Evolutionary conservation across 306 rosid genomes (phyloP).

Genomic region (Begonia loranthoides): DNA sequence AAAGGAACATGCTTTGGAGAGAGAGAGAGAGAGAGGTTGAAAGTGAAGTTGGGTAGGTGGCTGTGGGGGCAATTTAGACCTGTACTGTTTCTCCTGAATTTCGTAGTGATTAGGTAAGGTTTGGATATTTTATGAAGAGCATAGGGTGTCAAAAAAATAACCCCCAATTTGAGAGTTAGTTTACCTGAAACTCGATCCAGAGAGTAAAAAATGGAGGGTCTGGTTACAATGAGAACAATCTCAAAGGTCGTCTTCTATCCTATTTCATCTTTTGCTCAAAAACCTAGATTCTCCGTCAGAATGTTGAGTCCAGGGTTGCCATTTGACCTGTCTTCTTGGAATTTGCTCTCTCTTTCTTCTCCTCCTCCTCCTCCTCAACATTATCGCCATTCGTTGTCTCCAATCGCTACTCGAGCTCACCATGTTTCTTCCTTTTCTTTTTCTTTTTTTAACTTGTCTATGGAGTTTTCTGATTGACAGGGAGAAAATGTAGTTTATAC

Average conservation of each 20-base stretch:
- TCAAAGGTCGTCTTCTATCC: constrained; percentile 23
- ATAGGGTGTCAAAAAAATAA: too few relatives aligned
- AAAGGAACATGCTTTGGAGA: too few relatives aligned
- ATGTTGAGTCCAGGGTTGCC: constrained; percentile 12
- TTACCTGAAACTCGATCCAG: constrained; percentile 3
- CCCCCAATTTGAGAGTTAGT: neutral
- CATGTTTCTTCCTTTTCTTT: constrained; percentile 11
- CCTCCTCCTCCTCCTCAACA: constrained; percentile 10
- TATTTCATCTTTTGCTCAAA: constrained; percentile 23
- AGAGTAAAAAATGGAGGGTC: constrained; percentile 42
- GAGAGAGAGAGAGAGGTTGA: too few relatives aligned
- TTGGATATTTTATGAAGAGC: too few relatives aligned
- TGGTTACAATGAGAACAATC: too few relatives aligned
- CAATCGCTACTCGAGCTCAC: constrained; percentile 25
- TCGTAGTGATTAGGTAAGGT: too few relatives aligned
- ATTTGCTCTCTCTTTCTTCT: constrained; percentile 23
- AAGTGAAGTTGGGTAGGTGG: too few relatives aligned
- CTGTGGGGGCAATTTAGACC: too few relatives aligned
- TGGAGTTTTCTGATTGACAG: too few relatives aligned
- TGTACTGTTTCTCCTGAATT: too few relatives aligned
- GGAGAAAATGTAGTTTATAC: too few relatives aligned
- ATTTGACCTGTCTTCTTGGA: constrained; percentile 9
- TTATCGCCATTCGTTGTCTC: constrained; percentile 3
- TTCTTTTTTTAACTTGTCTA: neutral
- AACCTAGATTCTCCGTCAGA: constrained; percentile 14